Evolutionary conservation across 2,329 filamentous ascomycete genomes (phyloP), one percentile per base, ranked within the genome.

Genomic region (Pseudopyrenochaeta lycopersici): DNA sequence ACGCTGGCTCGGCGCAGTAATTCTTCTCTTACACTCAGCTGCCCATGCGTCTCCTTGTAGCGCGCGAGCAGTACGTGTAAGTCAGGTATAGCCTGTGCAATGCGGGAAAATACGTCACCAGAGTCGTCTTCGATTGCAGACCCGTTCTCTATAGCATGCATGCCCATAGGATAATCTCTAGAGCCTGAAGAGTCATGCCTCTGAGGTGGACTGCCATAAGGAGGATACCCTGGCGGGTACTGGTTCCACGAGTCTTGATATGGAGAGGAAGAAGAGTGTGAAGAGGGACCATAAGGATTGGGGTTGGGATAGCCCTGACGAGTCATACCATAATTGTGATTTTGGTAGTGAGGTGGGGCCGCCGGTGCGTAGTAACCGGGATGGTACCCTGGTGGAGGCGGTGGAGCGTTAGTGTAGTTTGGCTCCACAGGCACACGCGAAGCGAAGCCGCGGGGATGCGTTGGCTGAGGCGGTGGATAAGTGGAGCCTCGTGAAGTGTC

Each of bases 401-500:
- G 87, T 92, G 70, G 82, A 93, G 58, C 86, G 84, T 63, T 84
- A 77, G 63, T 56, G 61, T 75, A 75, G 53, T 67, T 60, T 41
- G 60, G 56, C 52, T 76, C 72, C 21, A 62, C 54, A 55, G 73
- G 73, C 33, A 75, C 71, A 52, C 72, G 67, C 50, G 71, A 73
- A 49, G 73, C 72, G 56, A 74, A 76, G 52, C 65, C 58, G 50
- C 68, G 67, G 42, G 60, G 52, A 49, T 70, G 71, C 57, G 67
- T 53, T 61, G 67, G 63, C 59, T 63, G 23, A 9, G 23, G 63
- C 18, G 55, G 65, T 63, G 63, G 58, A 39, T 61, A 67, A 20
- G 60, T 64, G 42, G 64, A 56, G 40, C 61, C 62, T 46, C 65
- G 56, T 42, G 66, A 65, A 31, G 61, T 58, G 56, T 72, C 67